Evolutionary conservation across 768 basidiomycete species (phyloP), one percentile per base, ranked within the genome.

Genomic region (Pilatotrama ljubarskyi): DNA sequence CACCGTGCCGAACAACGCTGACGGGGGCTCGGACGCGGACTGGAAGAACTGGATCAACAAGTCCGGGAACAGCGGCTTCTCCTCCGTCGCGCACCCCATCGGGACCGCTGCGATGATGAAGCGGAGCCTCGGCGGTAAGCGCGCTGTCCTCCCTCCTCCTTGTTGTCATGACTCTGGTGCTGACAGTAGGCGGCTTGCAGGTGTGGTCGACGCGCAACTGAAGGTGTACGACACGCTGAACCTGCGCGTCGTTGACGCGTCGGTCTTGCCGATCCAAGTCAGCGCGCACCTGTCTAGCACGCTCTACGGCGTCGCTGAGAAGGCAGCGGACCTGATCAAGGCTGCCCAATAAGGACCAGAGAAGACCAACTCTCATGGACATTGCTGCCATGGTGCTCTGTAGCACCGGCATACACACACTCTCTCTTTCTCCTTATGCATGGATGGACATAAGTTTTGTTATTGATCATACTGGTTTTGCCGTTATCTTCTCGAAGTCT

Each of bases 241-340:
- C 68, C 68, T 85, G 35, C 77, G 85, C 59, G 84, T 86, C 32
- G 77, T 78, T 17, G 83, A 84, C 64, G 74, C 82, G 13, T 82
- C 81, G 0, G 77, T 86, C 18, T 78, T 83, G 69, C 84, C 85
- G 1, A 70, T 84, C 24, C 72, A 78, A 53, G 70, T 81, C 38
- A 76, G 78, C n/a, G 79, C 79, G 2, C 81, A 82, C 62, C 57
- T 81, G 54, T 75, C 74, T 32, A 74, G 78, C 13, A 80, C 82
- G 55, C 66, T 66, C n/a, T 71, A 70, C 49, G 66, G 66, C 14
- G 55, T 73, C 2, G 73, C 68, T 11, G 73, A 74, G 59, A 69
- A 71, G 46, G 72, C 72, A 2, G 69, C 72, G 17, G 73, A 71
- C 32, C 26, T 73, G 43, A 71, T 74, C 59, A 67, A 66, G 55